Evolutionary conservation across 768 basidiomycete species (phyloP), one percentile per base, ranked within the genome.

Genomic region (Trametes elegans): DNA sequence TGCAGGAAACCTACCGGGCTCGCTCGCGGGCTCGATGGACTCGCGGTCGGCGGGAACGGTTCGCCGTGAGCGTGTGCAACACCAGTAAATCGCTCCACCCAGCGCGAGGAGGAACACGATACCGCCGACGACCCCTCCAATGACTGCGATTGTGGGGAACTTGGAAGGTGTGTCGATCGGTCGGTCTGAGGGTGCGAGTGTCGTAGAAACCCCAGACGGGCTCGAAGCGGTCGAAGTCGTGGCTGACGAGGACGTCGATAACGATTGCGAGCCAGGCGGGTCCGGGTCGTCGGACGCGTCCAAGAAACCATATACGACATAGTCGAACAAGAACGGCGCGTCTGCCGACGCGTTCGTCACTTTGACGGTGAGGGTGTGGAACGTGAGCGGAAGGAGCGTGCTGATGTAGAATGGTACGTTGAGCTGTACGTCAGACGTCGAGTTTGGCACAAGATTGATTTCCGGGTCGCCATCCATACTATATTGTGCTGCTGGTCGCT

Each of bases 311-410:
- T 35, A 47, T 14, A 47, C 45, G 34, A 47, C 14, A 21, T 35
- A 47, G 14, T 47, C 45, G 28, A 47, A 47, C 11, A 47, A 23
- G 19, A 24, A 47, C 2, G 45, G 45, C 31, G 19, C 45, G 23
- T 47, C 45, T 13, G 32, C 32, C 7, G 45, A 21, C 11, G 45
- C 45, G 32, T 47, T 47, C 32, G 24, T 5, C 8, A 47, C 45
- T 5, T 21, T 47, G 45, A 47, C 45, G 7, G 45, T 47, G 21
- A 47, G 45, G 2, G 45, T 47, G 23, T 47, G 45, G 45, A 47
- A 47, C 19, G 8, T 24, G 45, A 47, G 10, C 13, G 45, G 45
- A 3, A 47, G 45, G n/a, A 47, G 45, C 32, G 45, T 23, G 32
- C 45, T 47, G 31, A 35, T 14, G 32, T 34, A 47, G 32, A 47